phyloP scores from a whole-genome alignment of 2,329 filamentous ascomycete species.

The Graphilbum sp. region DNA sequence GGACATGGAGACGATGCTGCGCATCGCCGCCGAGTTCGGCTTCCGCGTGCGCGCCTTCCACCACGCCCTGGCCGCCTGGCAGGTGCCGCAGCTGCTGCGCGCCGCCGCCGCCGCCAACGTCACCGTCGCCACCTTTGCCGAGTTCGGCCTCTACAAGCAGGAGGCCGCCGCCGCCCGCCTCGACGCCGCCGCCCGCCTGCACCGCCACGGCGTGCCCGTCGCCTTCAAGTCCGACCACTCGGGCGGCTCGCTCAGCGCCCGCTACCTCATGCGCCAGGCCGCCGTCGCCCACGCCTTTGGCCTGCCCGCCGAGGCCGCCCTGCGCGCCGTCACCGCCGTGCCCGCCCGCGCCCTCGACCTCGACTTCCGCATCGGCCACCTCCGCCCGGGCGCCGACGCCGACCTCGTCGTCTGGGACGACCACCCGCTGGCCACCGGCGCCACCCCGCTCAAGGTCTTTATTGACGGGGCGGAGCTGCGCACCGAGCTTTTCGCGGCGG shows the following conservation, averaged over 20 bases:
- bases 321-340: constrained; percentile 28
- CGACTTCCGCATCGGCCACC: constrained; percentile 20
- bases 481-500: no score
- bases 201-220: constrained; percentile 22
- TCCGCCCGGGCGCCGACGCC: constrained; percentile 28
- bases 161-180: constrained; percentile 24
- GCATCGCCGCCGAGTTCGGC: constrained; percentile 24
- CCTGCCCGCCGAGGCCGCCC: constrained; percentile 21
- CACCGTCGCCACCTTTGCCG: constrained; percentile 26
- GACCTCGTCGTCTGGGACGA: constrained; percentile 32
- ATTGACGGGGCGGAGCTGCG: no score
- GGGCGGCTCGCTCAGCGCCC: constrained; percentile 18
- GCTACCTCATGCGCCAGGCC: constrained; percentile 24
- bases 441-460: constrained; percentile 28
- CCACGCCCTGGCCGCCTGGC: constrained; percentile 23
- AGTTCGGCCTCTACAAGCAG: constrained; percentile 24
- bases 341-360: constrained; percentile 20
- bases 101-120: constrained; percentile 20
- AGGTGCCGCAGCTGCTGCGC: constrained; percentile 21
- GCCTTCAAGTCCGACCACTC: constrained; percentile 26
- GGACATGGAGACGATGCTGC: constrained; percentile 26
- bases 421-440: constrained; percentile 27
- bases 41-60: constrained; percentile 24
- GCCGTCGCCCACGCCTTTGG: constrained; percentile 24
- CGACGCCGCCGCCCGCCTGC: constrained; percentile 22